phyloP scores from a whole-genome alignment of 176 grass and related monocot species.

The Thinopyrum elongatum region DNA sequence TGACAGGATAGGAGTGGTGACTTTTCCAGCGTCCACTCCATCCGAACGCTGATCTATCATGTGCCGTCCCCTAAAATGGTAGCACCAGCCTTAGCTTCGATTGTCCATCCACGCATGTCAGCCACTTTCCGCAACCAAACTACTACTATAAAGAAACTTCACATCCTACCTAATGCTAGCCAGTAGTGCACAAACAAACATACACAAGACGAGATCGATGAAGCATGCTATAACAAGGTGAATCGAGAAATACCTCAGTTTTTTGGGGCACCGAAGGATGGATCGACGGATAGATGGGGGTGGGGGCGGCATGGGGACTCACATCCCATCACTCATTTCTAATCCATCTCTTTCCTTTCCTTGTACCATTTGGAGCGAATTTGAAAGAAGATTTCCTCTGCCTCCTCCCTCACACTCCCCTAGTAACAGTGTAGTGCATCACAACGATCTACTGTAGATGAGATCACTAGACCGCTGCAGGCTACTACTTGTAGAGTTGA shows the following conservation, averaged over 20 bases:
- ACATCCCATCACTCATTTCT: slow-evolving; percentile 23
- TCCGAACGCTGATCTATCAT: neutral
- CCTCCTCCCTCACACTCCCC: neutral
- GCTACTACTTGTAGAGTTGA: neutral
- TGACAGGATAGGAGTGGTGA: no score
- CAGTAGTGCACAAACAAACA: slow-evolving; percentile 10
- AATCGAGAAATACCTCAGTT: slow-evolving; percentile 4
- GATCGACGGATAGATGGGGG: neutral
- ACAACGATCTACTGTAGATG: neutral
- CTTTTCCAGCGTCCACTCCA: slow-evolving; percentile 20
- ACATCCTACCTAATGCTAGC: neutral
- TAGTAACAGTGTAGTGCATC: neutral
- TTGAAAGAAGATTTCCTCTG: neutral
- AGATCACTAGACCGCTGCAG: neutral
- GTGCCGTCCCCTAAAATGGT: slow-evolving; percentile 6
- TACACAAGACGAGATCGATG: neutral
- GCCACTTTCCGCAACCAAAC: neutral
- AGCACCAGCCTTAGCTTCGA: neutral
- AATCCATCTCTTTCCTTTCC: neutral
- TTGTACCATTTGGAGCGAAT: neutral
- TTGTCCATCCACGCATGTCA: neutral
- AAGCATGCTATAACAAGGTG: slow-evolving; percentile 7
- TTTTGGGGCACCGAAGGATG: neutral
- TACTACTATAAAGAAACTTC: neutral
- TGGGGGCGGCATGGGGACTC: neutral